These are phyloP conservation scores for Allium sativum DNA, from an alignment of 106 monocot species.

Conservation along the genomic window DNA sequence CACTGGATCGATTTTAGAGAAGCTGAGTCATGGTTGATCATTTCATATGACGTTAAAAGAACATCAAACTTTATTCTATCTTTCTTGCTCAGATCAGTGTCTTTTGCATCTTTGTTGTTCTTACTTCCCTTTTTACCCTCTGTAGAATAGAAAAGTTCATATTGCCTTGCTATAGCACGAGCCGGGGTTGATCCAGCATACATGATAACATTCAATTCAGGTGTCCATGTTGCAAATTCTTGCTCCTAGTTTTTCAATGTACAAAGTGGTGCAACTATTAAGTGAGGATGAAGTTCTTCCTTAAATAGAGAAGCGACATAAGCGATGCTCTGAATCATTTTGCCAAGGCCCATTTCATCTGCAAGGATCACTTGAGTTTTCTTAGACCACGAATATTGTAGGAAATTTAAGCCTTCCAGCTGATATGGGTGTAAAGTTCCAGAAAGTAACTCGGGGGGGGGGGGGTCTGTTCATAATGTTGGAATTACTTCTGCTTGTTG, in stretches of 20 bases:
- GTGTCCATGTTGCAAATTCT: constrained; percentile 98
- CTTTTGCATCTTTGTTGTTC: constrained; percentile 34
- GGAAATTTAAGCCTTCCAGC: constrained; percentile 95
- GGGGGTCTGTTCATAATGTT: constrained; percentile 53
- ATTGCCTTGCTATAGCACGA: constrained; percentile 64
- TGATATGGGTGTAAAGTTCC: constrained; percentile 94
- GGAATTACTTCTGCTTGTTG: constrained; percentile 45
- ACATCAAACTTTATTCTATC: constrained; percentile 85
- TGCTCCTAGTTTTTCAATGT: constrained; percentile 97
- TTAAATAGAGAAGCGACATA: constrained; percentile 89
- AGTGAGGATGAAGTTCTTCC: constrained; percentile 69
- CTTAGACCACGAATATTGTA: constrained; percentile 91
- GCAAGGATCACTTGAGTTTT: constrained; percentile 92
- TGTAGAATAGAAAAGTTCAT: constrained; percentile 83
- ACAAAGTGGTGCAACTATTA: constrained; percentile 92
- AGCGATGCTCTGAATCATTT: constrained; percentile 99
- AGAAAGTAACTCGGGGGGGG: constrained; percentile 75
- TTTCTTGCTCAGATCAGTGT: constrained; percentile 29
- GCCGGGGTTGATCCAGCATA: constrained; percentile 79
- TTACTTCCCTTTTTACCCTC: constrained; percentile 52
- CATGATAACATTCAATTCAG: constrained; percentile 98
- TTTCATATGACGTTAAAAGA: constrained; percentile 96
- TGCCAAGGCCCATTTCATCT: constrained; percentile 99
- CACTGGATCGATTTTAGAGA: constrained; percentile 70
- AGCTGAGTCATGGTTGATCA: constrained; percentile 90